These are phyloP conservation scores for Allodekkera sacchari DNA, from an alignment of 805 yeast species.

Conservation along the genomic window DNA sequence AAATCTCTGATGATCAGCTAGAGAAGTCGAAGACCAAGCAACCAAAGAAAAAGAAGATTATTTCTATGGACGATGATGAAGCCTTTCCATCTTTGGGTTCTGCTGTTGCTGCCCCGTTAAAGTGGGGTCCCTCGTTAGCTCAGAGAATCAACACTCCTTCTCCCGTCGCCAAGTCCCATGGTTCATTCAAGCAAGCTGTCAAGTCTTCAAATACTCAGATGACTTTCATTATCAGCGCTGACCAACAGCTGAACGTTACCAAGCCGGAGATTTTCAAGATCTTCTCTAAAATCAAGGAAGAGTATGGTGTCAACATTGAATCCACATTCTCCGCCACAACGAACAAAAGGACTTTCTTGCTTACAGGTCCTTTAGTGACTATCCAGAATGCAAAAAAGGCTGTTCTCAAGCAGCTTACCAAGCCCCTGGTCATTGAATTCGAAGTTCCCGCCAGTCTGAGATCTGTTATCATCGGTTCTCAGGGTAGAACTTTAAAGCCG, in stretches of 20 bases:
- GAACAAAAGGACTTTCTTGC: slow-evolving; percentile 73
- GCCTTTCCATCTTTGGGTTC: slow-evolving; percentile 65
- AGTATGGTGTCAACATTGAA: slow-evolving; percentile 62
- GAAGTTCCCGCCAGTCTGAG: slow-evolving; percentile 70
- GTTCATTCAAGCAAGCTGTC: slow-evolving; percentile 31
- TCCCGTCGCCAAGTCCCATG: slow-evolving; percentile 33
- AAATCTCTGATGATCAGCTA: slow-evolving; percentile 1
- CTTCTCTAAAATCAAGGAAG: slow-evolving; percentile 51
- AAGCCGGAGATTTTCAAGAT: slow-evolving; percentile 65
- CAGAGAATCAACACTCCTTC: too few relatives aligned
- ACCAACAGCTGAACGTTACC: slow-evolving; percentile 54
- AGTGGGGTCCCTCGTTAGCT: slow-evolving; percentile 36
- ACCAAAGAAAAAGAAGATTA: slow-evolving; percentile 16
- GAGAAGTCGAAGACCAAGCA: slow-evolving; percentile 1
- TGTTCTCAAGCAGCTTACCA: slow-evolving; percentile 66
- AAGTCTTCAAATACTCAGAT: slow-evolving; percentile 63
- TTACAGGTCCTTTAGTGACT: slow-evolving; percentile 63
- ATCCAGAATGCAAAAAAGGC: slow-evolving; percentile 69
- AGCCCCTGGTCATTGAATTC: slow-evolving; percentile 56
- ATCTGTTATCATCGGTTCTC: slow-evolving; percentile 77
- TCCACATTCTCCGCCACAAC: slow-evolving; percentile 72
- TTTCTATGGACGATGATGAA: slow-evolving; percentile 37
- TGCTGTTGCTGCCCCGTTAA: slow-evolving; percentile 26
- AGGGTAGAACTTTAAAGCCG: slow-evolving; percentile 75
- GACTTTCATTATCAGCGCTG: slow-evolving; percentile 65